Percentiles rank a stretch among this genome's conserved stretches.
phyloP scores from a whole-genome alignment of 2,329 filamentous ascomycete genomes.

The Cladosporium sp. region DNA sequence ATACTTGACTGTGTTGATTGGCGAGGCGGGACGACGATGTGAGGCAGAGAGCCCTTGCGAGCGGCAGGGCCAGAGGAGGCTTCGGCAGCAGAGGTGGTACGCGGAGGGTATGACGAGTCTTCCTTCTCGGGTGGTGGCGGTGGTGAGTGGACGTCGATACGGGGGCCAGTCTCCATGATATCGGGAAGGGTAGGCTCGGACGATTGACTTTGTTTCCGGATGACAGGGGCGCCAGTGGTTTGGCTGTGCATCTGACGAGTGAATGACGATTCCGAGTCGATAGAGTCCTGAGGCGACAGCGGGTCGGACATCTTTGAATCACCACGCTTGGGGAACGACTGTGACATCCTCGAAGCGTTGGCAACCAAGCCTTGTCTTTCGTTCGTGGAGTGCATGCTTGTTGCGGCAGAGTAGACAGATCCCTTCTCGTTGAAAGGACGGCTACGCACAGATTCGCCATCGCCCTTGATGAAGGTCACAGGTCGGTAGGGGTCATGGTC shows the following conservation, averaged over 20 bases:
- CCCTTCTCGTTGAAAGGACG: conserved; percentile 32
- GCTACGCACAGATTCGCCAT: conserved; percentile 24
- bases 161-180: conserved; percentile 10
- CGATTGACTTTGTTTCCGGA: conserved; percentile 13
- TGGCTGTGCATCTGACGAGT: conserved; percentile 21
- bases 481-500: conserved; percentile 80
- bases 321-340: conserved; percentile 40
- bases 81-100: conserved; percentile 1
- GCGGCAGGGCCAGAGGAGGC: conserved; percentile 7
- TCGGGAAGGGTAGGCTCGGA: conserved; percentile 13
- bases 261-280: conserved; percentile 11
- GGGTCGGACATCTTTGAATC: conserved; percentile 26
- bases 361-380: conserved; percentile 46
- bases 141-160: conserved; percentile 18
- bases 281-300: conserved; percentile 14
- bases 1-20: conserved; percentile 22
- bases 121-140: conserved; percentile 20
- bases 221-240: neutral
- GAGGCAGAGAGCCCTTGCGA: conserved; percentile 5
- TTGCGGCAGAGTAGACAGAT: conserved; percentile 47
- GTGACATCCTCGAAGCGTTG: conserved; percentile 55
- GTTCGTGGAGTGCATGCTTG: conserved; percentile 37
- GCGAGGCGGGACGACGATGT: conserved; percentile 6
- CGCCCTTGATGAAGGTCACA: conserved; percentile 51
- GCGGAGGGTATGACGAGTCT: conserved; percentile 15